A percentile compares a stretch with the other conserved stretches of the same genome.
Evolutionary conservation across 108 stramenopile species (phyloP).

Genomic region (Discostella stelligeroides): DNA sequence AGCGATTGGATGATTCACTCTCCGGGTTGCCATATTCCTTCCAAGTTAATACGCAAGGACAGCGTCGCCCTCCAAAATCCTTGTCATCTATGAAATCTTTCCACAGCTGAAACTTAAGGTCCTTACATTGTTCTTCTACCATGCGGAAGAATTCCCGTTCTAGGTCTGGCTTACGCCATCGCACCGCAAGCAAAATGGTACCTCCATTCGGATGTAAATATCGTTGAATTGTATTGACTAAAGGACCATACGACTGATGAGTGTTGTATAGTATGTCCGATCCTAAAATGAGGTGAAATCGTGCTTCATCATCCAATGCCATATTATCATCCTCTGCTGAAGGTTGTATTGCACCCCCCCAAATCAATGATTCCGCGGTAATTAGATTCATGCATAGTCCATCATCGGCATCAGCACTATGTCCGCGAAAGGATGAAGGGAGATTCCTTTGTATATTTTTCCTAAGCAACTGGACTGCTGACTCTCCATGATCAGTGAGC

Average conservation of each 20-base stretch:
- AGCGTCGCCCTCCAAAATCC: slow-evolving; percentile 6
- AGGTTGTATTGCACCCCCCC: slow-evolving; percentile 32
- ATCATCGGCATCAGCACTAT: neutral
- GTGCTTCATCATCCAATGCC: no score
- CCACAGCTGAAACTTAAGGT: slow-evolving; percentile 36
- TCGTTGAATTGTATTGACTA: slow-evolving; percentile 61
- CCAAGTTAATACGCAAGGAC: slow-evolving; percentile 53
- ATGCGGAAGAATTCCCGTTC: slow-evolving; percentile 70
- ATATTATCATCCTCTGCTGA: no score
- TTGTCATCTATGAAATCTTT: slow-evolving; percentile 22
- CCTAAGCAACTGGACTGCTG: slow-evolving; percentile 51
- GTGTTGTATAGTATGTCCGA: slow-evolving; percentile 80
- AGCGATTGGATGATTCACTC: slow-evolving; percentile 52
- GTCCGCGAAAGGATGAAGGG: neutral
- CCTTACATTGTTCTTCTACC: slow-evolving; percentile 14
- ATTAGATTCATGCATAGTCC: slow-evolving; percentile 1
- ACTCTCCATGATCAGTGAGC: slow-evolving; percentile 40
- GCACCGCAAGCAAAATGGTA: slow-evolving; percentile 51
- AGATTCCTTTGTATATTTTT: slow-evolving; percentile 53
- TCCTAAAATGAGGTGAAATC: slow-evolving; percentile 64
- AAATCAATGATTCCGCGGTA: slow-evolving; percentile 34
- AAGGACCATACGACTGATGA: slow-evolving; percentile 50
- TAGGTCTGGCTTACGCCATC: slow-evolving; percentile 77
- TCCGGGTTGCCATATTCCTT: slow-evolving; percentile 61
- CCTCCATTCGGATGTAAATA: slow-evolving; percentile 50